Evolutionary conservation across 140 eudicot genomes (phyloP).

Genomic region (Eryngium alpinum): DNA sequence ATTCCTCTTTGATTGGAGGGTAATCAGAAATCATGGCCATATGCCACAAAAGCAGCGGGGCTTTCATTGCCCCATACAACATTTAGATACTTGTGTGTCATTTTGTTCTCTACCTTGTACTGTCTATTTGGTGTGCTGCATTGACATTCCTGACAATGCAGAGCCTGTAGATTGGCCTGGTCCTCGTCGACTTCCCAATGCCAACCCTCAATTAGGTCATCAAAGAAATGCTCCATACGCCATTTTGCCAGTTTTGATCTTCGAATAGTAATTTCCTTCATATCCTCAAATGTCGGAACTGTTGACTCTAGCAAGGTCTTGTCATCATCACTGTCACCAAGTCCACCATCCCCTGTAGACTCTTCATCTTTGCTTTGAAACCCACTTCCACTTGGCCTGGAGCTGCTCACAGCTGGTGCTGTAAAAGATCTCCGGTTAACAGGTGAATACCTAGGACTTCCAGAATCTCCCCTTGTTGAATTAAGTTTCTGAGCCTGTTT

Average conservation of each 20-base stretch:
- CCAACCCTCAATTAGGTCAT: conserved; percentile 85
- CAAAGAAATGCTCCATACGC: conserved; percentile 96
- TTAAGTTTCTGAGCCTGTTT: conserved; percentile 48
- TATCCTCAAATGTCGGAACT: conserved; percentile 52
- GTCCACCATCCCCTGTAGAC: conserved; percentile 48
- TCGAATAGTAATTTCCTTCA: conserved; percentile 70
- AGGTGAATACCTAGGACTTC: conserved; percentile 37
- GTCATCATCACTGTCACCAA: conserved; percentile 61
- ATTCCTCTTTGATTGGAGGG: conserved; percentile 74
- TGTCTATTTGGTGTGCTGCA: conserved; percentile 72
- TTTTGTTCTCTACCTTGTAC: conserved; percentile 73
- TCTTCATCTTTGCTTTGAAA: conserved; percentile 58
- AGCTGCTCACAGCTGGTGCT: conserved; percentile 36
- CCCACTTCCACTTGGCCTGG: conserved; percentile 51
- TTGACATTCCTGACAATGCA: conserved; percentile 84
- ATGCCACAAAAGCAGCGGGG: conserved; percentile 92
- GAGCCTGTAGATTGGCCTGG: conserved; percentile 79
- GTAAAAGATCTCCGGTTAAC: conserved; percentile 38
- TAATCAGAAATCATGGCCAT: conserved; percentile 95
- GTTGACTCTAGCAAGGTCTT: conserved; percentile 39
- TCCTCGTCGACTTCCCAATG: conserved; percentile 61
- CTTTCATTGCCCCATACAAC: conserved; percentile 91
- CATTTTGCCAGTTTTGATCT: conserved; percentile 82
- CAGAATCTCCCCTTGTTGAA: conserved; percentile 32
- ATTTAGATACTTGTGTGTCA: conserved; percentile 72